Conservation (phyloP, 192 early-diverging fungal genomes). For the Coemansia sp. region DNA sequence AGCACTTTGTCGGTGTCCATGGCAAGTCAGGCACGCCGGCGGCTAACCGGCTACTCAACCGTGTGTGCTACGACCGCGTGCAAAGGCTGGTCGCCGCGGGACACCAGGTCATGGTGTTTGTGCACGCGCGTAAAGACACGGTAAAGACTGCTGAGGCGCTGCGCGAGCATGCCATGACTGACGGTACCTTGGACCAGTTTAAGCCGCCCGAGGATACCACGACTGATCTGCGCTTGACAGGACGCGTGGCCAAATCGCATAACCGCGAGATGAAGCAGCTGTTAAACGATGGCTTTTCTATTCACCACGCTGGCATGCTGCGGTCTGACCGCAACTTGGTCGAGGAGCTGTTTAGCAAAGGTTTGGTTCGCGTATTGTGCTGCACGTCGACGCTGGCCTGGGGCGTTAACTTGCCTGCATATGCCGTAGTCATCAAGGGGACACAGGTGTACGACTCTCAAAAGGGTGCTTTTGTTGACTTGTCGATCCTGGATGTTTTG, state of each 20-base stretch:
- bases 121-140: slow-evolving; percentile 97
- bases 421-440: slow-evolving; percentile 98
- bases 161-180: slow-evolving; percentile 68
- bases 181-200: slow-evolving; percentile 58
- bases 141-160: slow-evolving; percentile 90
- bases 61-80: slow-evolving; percentile 85
- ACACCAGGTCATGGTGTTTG: slow-evolving; percentile 99
- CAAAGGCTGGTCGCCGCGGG: slow-evolving; percentile 73
- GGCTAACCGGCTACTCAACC: slow-evolving; percentile 73
- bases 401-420: slow-evolving; percentile 99
- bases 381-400: slow-evolving; percentile 99
- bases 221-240: slow-evolving; percentile 55
- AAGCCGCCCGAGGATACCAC: slow-evolving; percentile 34
- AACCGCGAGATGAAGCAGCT: slow-evolving; percentile 91
- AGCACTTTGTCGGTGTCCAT: slow-evolving; percentile 94
- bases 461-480: slow-evolving; percentile 91
- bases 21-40: slow-evolving; percentile 76
- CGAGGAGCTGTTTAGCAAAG: slow-evolving; percentile 90
- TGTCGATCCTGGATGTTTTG: slow-evolving; percentile 97
- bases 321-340: slow-evolving; percentile 82
- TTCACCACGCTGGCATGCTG: slow-evolving; percentile 98
- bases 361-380: slow-evolving; percentile 78
- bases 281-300: slow-evolving; percentile 80
- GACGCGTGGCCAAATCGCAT: slow-evolving; percentile 71
- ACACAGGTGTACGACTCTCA: slow-evolving; percentile 95